A percentile compares a stretch with the other conserved stretches of the same genome.
Evolutionary conservation across 1,139 yeast species (phyloP).

Genomic region (Chernovozyma aurita): DNA sequence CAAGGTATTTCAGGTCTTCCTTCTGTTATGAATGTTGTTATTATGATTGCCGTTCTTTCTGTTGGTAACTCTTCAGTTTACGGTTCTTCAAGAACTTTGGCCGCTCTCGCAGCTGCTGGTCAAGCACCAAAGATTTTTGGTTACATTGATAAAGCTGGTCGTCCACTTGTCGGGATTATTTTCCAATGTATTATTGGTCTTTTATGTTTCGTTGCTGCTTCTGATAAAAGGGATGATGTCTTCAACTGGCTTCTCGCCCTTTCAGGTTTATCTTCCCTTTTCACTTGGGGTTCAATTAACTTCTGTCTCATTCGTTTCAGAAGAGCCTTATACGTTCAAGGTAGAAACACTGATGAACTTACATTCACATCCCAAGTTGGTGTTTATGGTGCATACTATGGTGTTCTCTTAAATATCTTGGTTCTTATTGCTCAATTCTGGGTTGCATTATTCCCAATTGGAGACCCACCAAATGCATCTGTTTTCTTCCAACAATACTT

Average conservation of each 20-base stretch:
- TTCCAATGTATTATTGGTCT: constrained; percentile 26
- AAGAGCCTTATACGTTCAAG: constrained; percentile 26
- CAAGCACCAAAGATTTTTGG: constrained; percentile 29
- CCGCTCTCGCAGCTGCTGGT: constrained; percentile 31
- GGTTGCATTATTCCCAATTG: constrained; percentile 38
- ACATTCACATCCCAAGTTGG: constrained; percentile 55
- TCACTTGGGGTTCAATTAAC: constrained; percentile 39
- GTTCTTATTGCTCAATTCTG: constrained; percentile 54
- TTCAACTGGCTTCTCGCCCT: constrained; percentile 37
- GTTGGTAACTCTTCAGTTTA: constrained; percentile 35
- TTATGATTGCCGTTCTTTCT: constrained; percentile 28
- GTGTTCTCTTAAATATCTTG: constrained; percentile 40
- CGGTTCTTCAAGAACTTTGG: constrained; percentile 31
- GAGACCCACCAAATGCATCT: constrained; percentile 29
- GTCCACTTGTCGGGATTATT: constrained; percentile 29
- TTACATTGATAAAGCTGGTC: constrained; percentile 30
- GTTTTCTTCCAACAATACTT: constrained; percentile 34
- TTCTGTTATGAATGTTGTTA: constrained; percentile 29
- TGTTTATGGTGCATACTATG: constrained; percentile 49
- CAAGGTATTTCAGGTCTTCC: constrained; percentile 29
- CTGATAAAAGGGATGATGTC: constrained; percentile 27
- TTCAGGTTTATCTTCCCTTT: constrained; percentile 35
- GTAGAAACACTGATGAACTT: constrained; percentile 46
- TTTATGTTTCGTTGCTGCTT: constrained; percentile 27
- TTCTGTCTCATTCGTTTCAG: constrained; percentile 35